Percentiles rank a stretch among this genome's conserved stretches.
These are phyloP conservation scores for Xerophyta viscosa DNA, from an alignment of 106 monocot species.

Conservation along the genomic window DNA sequence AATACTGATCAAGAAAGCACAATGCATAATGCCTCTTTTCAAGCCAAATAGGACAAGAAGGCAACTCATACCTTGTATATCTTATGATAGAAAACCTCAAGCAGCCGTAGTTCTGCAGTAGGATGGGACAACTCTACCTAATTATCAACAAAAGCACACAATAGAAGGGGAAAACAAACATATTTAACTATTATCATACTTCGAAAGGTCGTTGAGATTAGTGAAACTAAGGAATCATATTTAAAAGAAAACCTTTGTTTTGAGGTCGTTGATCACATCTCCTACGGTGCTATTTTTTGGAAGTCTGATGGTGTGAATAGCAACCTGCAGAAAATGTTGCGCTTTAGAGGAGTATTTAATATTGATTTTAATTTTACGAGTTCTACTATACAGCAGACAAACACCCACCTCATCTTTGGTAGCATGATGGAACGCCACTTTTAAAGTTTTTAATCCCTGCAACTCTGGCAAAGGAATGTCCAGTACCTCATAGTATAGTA, in stretches of 20 bases:
- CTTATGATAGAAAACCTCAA: conserved; percentile 84
- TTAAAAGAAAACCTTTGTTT: conserved; percentile 55
- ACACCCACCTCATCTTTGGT: conserved; percentile 78
- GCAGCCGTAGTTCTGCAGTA: conserved; percentile 67
- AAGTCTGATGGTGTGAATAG: conserved; percentile 78
- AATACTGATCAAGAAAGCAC: background rate
- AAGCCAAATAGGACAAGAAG: background rate
- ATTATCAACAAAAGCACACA: conserved; percentile 1
- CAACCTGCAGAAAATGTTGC: conserved; percentile 39
- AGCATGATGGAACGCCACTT: conserved; percentile 96
- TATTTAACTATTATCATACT: too few species aligned
- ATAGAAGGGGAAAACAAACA: background rate
- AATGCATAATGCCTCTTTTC: background rate
- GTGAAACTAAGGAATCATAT: background rate
- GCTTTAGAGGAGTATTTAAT: background rate
- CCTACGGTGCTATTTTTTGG: conserved; percentile 93
- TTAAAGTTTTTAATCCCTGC: conserved; percentile 88
- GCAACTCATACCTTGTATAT: conserved; percentile 64
- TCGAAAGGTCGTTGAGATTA: background rate
- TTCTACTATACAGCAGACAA: too few species aligned
- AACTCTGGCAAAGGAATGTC: conserved; percentile 96
- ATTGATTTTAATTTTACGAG: too few species aligned
- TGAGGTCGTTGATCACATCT: conserved; percentile 86
- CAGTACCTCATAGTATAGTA: conserved; percentile 91
- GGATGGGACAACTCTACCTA: conserved; percentile 82